These are phyloP conservation scores for Arxiozyma bovina DNA, from an alignment of 1,139 yeast species.

Conservation along the genomic window DNA sequence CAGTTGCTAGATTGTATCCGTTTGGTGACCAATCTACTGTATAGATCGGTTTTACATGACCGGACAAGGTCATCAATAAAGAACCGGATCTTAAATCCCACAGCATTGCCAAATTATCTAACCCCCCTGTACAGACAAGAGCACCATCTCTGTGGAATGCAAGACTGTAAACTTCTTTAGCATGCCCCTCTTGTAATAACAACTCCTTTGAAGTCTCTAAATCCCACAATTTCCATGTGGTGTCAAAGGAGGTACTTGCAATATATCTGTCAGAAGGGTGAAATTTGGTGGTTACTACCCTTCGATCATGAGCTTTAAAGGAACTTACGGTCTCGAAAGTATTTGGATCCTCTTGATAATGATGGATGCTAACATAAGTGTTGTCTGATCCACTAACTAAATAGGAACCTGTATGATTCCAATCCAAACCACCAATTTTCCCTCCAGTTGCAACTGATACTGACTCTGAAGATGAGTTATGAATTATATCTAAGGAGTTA, in stretches of 20 bases:
- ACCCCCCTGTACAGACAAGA: conserved; percentile 65
- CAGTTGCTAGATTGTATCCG: conserved; percentile 72
- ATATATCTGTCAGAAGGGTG: conserved; percentile 56
- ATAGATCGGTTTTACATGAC: conserved; percentile 68
- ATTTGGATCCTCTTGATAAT: conserved; percentile 15
- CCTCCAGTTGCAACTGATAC: conserved; percentile 39
- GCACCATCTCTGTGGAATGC: conserved; percentile 74
- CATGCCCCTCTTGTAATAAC: conserved; percentile 74
- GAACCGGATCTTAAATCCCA: conserved; percentile 89
- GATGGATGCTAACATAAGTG: conserved; percentile 46
- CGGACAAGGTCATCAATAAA: conserved; percentile 47
- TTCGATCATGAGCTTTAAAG: conserved; percentile 37
- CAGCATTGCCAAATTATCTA: conserved; percentile 62
- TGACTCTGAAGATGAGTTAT: conserved; percentile 11
- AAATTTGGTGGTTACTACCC: conserved; percentile 56
- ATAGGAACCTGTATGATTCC: conserved; percentile 39
- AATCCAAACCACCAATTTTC: conserved; percentile 61
- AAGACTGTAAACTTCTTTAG: conserved; percentile 59
- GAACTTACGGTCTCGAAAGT: conserved; percentile 12
- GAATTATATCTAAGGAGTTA: conserved; percentile 33
- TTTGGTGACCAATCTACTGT: conserved; percentile 67
- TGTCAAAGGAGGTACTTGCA: conserved; percentile 74
- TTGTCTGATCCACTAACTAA: conserved; percentile 59
- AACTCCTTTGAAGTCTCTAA: conserved; percentile 39
- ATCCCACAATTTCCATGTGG: conserved; percentile 90